A percentile compares a stretch with the other conserved stretches of the same genome.
These are phyloP conservation scores for Fonsecaea pedrosoi DNA, from an alignment of 2,329 filamentous ascomycete species.

Conservation along the genomic window DNA sequence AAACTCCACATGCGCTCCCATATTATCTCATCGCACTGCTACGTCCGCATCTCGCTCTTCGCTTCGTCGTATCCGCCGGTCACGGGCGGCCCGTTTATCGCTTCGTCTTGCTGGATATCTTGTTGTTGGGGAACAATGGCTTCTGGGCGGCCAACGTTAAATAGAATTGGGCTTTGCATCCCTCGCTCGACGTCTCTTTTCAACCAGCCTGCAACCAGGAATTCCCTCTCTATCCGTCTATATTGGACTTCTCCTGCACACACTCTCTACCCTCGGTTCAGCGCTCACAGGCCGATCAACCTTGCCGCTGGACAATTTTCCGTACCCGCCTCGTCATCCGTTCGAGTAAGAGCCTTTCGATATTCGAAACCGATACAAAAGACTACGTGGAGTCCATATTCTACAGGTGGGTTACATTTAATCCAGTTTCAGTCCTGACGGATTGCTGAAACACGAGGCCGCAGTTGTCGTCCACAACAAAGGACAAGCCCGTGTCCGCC, in stretches of 20 bases:
- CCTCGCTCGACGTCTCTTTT: conserved; percentile 13
- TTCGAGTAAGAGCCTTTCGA: conserved; percentile 3
- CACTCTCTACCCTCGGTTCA: conserved; percentile 6
- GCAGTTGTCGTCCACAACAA: conserved; percentile 40
- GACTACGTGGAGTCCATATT: conserved; percentile 15
- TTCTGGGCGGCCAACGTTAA: conserved; percentile 29
- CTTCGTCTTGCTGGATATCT: conserved; percentile 16
- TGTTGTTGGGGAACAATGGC: conserved; percentile 24
- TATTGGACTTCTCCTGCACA: background rate
- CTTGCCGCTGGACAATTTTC: background rate
- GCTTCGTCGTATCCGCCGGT: conserved; percentile 10
- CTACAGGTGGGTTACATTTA: conserved; percentile 24
- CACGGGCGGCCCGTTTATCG: conserved; percentile 17
- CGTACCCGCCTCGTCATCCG: background rate
- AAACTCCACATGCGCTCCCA: conserved; percentile 2
- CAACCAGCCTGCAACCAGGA: conserved; percentile 7
- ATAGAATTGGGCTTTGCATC: conserved; percentile 25
- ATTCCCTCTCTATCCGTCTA: background rate
- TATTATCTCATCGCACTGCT: conserved; percentile 14
- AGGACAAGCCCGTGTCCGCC: conserved; percentile 35
- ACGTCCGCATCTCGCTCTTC: conserved; percentile 8
- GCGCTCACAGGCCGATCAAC: conserved; percentile 12
- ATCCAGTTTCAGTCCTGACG: background rate
- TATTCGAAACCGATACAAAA: background rate
- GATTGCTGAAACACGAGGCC: conserved; percentile 7